Evolutionary conservation across 768 basidiomycete species (phyloP).

Genomic region (Wakefieldia striispora): DNA sequence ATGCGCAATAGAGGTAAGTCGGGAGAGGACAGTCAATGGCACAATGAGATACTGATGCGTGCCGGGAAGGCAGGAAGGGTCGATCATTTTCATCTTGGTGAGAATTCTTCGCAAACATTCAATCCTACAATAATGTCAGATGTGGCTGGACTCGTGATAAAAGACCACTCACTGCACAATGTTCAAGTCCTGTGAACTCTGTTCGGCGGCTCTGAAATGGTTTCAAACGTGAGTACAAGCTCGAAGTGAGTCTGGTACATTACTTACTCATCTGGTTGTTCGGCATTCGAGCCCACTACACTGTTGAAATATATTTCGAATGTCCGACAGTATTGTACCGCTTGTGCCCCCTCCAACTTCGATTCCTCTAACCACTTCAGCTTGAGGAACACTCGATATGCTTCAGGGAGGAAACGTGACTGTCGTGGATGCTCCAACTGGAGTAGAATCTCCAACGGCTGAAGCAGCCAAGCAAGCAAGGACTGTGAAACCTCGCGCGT

Average conservation of each 20-base stretch:
- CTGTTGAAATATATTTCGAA: constrained; percentile 5
- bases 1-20: not conserved
- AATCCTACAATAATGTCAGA: not conserved
- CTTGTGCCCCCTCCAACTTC: not conserved
- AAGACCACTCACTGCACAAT: not conserved
- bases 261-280: no score
- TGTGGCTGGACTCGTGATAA: not conserved
- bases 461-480: constrained; percentile 4
- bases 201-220: not conserved
- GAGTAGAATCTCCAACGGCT: not conserved
- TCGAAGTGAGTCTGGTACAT: no score
- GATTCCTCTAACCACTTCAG: not conserved
- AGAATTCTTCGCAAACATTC: not conserved
- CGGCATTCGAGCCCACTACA: not conserved
- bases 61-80: not conserved
- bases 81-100: not conserved
- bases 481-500: not conserved
- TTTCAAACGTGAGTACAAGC: no score
- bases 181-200: not conserved
- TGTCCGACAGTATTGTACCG: not conserved
- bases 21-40: not conserved
- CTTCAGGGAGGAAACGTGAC: constrained; percentile 2
- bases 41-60: not conserved
- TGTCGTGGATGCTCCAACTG: not conserved
- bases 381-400: not conserved